Base-by-base conservation (phyloP, 306 rosid genomes). In the Castanea mollissima region DNA sequence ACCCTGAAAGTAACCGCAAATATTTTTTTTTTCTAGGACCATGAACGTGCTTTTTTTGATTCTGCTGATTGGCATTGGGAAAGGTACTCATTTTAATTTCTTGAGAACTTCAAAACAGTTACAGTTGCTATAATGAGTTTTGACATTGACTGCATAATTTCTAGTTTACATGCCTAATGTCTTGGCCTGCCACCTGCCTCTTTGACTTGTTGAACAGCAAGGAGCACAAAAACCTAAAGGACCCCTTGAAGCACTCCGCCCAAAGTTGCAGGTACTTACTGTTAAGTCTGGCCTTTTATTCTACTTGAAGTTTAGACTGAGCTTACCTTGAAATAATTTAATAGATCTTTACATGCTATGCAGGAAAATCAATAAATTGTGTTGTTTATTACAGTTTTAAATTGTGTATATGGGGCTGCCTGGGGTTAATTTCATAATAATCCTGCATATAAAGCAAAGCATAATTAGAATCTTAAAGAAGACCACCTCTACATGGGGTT, bases 51-150 rank as follows among this genome's bases (percentile, higher is more conserved):
- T 58, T 95, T 69, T 83, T 95, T 95, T 82, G 96, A 95, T 84
- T 95, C 99, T 76, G 99, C 99, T 35, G 99, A 95, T 83, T 95
- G 99, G 99, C 98, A 75, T 79, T 94, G 83, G 97, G 98, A 74
- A 94, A 94, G 97, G 98, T 94, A 87, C 71, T 78, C 41, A 21
- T 35, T 41, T 65, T 65, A 77, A 56, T 71, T 84, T 20, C 19
- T 71, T 80, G 51, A 29, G 20, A 74, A 69, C 51, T 51, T 55
- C 4, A 59, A 79, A 15, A 68, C 58, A 32, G 75, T 14, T 82
- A 41, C 51, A 56, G 55, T 78, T 56, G 34, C 67, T 29, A 6
- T 44, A 74, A 58, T 27, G 16, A 34, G 25, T 41, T 23, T 35
- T 51, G 18, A 78, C 73, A 78, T 69, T 84, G 63, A 13, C 18